These are phyloP conservation scores for Colletotrichum sp. DNA, from an alignment of 2,329 filamentous ascomycete genomes.

Conservation along the genomic window DNA sequence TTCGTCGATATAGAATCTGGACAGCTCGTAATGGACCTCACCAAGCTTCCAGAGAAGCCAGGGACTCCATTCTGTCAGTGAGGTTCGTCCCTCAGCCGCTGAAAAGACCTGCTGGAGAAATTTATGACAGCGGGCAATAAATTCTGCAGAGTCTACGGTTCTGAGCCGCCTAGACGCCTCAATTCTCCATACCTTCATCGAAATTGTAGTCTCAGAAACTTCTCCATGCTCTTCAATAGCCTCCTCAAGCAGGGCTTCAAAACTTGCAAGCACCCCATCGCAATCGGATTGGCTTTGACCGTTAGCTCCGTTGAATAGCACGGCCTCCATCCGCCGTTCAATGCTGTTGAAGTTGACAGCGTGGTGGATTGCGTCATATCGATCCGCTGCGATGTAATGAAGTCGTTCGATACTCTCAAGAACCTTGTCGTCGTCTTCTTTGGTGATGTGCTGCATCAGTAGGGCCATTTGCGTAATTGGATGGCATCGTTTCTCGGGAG, in stretches of 20 bases:
- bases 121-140: not conserved
- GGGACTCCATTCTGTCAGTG: not conserved
- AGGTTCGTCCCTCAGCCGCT: not conserved
- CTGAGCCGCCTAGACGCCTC: not conserved
- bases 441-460: not conserved
- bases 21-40: not conserved
- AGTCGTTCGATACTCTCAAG: not conserved
- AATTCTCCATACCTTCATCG: not conserved
- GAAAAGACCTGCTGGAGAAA: not conserved
- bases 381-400: not conserved
- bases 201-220: not conserved
- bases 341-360: not conserved
- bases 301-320: not conserved
- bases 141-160: not conserved
- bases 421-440: not conserved
- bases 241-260: not conserved
- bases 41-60: not conserved
- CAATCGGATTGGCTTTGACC: not conserved
- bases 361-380: not conserved
- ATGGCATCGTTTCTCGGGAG: not conserved
- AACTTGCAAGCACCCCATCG: not conserved
- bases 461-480: not conserved
- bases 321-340: not conserved
- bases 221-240: not conserved
- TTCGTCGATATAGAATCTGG: not conserved